Evolutionary conservation across 441 rosid species (phyloP), one percentile per base, ranked within the genome.

Genomic region (Hypseocharis bilobata): DNA sequence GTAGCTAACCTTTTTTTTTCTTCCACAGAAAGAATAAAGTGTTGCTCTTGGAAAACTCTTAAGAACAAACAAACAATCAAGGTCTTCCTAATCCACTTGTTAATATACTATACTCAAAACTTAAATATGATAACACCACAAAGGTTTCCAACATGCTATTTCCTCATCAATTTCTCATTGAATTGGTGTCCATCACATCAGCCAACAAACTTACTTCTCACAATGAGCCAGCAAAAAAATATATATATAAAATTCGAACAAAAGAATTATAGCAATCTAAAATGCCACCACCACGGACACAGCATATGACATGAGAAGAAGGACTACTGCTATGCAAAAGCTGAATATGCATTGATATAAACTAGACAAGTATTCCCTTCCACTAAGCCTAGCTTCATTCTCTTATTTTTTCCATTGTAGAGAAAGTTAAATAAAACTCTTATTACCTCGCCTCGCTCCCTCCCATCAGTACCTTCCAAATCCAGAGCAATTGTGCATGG

Each of bases 381-480:
- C 10, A 54, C 16, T 2, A 4, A 54, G 25, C 58, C 58, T 54
- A 23, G 62, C 25, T 28, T 58, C 38, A 29, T 30, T 58, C 36
- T 57, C 16, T 28, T 29, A 57, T 28, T 57, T 30, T n/a, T 17
- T 11, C 26, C 13, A 20, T 7, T 7, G 11, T 60, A 10, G 5
- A 25, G 26, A 34, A 4, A 34, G 27, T 20, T 26, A 25, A 34
- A 60, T 3, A 32, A 32, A 60, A 38, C 17, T 28, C 38, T 62
- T 11, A 57, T 57, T 71, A 92, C 98, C 98, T 92, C 96, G 64
- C 96, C 96, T 69, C 96, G 79, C 74, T 87, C 98, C 71, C 92
- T 92, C 36, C 96, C 91, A 74, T 90, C 98, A 0, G 94, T 88
- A 51, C 98, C 98, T 85, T 92, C 96, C 75, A 90, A 84, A 79